These are phyloP conservation scores for Xylaria arbuscula DNA, from an alignment of 2,329 filamentous ascomycete genomes.

Conservation along the genomic window DNA sequence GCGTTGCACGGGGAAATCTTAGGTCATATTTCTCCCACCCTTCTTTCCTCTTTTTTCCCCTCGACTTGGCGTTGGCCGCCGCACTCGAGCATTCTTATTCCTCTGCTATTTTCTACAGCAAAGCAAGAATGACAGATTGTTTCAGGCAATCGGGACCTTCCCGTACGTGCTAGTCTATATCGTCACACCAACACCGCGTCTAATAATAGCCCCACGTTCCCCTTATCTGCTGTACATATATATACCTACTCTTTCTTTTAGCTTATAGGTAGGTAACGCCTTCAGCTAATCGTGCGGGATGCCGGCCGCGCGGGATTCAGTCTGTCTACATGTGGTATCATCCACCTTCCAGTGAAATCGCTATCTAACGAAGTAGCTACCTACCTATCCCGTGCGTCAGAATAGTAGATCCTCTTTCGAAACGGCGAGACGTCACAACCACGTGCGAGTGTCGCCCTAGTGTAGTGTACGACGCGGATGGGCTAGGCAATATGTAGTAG, in stretches of 20 bases:
- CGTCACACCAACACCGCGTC: background rate
- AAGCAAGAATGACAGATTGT: background rate
- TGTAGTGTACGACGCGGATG: background rate
- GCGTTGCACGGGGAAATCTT: conserved; percentile 30
- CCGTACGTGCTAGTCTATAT: background rate
- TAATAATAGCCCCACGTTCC: conserved; percentile 26
- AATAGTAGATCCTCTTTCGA: conserved; percentile 6
- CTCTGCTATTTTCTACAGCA: background rate
- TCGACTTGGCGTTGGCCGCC: background rate
- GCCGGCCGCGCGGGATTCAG: conserved; percentile 1
- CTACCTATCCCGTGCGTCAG: background rate
- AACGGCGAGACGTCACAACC: conserved; percentile 16
- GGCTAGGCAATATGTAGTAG: conserved; percentile 31
- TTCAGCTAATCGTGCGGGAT: conserved; percentile 23
- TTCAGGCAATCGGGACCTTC: background rate
- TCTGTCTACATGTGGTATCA: background rate
- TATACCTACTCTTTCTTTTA: background rate
- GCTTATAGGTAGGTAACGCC: conserved; percentile 13
- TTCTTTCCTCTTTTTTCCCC: background rate
- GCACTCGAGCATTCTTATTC: background rate
- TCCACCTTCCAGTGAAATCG: no score
- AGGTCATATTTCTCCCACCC: conserved; percentile 28
- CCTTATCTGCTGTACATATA: conserved; percentile 22
- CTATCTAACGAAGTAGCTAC: background rate
- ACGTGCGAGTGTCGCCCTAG: conserved; percentile 18